Evolutionary conservation across 257 asterid genomes (phyloP), one percentile per base, ranked within the genome.

Genomic region (Petunia axillaris): DNA sequence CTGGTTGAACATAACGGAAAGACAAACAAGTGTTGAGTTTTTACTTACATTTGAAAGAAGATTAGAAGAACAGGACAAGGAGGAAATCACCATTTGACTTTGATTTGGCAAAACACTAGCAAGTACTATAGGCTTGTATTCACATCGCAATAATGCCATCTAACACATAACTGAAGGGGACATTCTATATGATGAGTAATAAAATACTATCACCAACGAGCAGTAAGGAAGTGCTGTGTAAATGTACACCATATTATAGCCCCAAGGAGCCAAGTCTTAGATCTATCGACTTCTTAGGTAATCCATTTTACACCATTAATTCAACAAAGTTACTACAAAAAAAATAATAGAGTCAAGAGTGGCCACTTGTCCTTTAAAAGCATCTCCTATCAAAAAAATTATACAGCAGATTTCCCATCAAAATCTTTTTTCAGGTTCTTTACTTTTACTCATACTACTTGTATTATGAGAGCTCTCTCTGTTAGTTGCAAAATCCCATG

Each of bases 1-100:
- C 99, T 95, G 97, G 77, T 46, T 71, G 77, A 48, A 48, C 60
- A 71, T 53, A 40, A 60, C 65, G 83, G 80, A 73, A 25, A 52
- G 64, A 8, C 65, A n/a, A 68, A 4, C 6, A 46, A 35, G 4
- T 71, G 10, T 10, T 10, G 38, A 46, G 16, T 41, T 63, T 13
- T 38, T 15, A n/a, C 16, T 52, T 63, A 14, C 10, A 79, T 46
- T 15, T 4, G 10, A 65, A 79, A 25, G n/a, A 50, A 8, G 16
- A 8, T 1, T n/a, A 64, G 39, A 1, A 57, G 1, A 1, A 16
- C 48, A 16, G 8, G 4, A 16, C 6, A 44, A 16, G 37, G 44
- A 43, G 41, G 76, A 58, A 2, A 2, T 16, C 59, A 38, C 6
- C 6, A 13, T 6, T 5, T 39, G 73, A 6, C 52, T 70, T 10